Evolutionary conservation across 139 green algal genomes (phyloP), one percentile per base, ranked within the genome.

Genomic region (Chlorella sp.): DNA sequence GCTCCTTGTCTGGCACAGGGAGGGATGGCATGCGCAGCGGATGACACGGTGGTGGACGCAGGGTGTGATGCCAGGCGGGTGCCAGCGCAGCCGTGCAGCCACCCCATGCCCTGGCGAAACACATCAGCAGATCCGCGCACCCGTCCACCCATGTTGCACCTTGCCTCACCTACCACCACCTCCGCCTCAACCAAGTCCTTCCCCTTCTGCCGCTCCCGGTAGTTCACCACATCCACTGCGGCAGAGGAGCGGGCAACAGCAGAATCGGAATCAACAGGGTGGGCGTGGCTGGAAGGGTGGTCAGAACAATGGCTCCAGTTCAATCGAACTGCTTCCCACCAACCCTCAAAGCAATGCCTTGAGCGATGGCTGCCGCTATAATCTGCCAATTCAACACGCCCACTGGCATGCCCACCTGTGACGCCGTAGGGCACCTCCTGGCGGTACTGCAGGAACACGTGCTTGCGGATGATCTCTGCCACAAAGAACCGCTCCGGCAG

Each of bases 401-500:
- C n/a, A n/a, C n/a, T n/a, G n/a, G n/a, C n/a, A n/a, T n/a, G n/a
- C n/a, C n/a, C 60, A 82, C 76, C 76, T 11, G 97, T 92, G 26
- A 88, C 87, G 39, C 83, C 80, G 89, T 99, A 99, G 13, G 96
- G 97, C 41, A 99, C 93, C 88, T 99, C 97, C 88, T 98, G 75
- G 11, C 87, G 72, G 84, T 98, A 99, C 81, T 94, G 89, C 86
- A 97, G 78, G 88, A 99, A 98, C 47, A 99, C 92, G 82, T 98
- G 94, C 91, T 99, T 97, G 1, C 97, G 89, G n/a, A 99, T 92
- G 63, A 99, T 98, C 89, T 99, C 97, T 0, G 91, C 82, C 73
- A 99, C 94, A 80, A 99, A 99, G 89, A 99, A 99, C 16, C 96
- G 90, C 92, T 99, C 95, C 0, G 95, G 93, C 81, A 97, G 93